Conservation (phyloP, 2,329 filamentous ascomycete genomes). For the Aspergillus glaucus region DNA sequence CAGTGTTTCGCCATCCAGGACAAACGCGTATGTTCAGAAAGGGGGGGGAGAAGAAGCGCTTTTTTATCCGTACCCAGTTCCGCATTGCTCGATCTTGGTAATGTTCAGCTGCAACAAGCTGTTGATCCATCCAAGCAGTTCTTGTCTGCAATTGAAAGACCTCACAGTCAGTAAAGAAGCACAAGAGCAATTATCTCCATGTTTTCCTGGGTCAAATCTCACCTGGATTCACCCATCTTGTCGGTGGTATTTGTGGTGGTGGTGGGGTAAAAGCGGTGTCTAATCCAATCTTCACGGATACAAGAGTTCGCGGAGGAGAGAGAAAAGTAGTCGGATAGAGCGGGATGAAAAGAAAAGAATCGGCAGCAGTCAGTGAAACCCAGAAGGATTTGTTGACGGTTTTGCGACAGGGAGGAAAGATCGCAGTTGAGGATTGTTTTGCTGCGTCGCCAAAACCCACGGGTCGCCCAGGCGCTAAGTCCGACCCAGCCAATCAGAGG, state of each 20-base stretch:
- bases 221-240: constrained; percentile 61
- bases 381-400: constrained; percentile 11
- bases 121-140: constrained; percentile 94
- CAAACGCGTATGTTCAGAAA: constrained; percentile 1
- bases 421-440: constrained; percentile 7
- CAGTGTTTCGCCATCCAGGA: background rate
- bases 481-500: constrained; percentile 13
- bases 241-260: background rate
- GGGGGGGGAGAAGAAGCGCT: constrained; percentile 7
- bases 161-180: constrained; percentile 9
- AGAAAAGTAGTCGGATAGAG: constrained; percentile 2
- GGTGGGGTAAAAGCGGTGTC: constrained; percentile 29
- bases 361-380: constrained; percentile 7
- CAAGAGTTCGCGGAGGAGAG: constrained; percentile 2
- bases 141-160: constrained; percentile 61
- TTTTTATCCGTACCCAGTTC: constrained; percentile 68
- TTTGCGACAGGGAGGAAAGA: constrained; percentile 8
- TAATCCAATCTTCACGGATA: constrained; percentile 3
- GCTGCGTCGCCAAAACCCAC: constrained; percentile 23
- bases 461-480: constrained; percentile 16
- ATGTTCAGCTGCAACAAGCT: constrained; percentile 96
- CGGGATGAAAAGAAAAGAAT: constrained; percentile 6
- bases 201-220: constrained; percentile 19
- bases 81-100: constrained; percentile 98
- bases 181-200: background rate